phyloP scores from a whole-genome alignment of 129 eudicot species.

The Rutidosis leptorrhynchoides region DNA sequence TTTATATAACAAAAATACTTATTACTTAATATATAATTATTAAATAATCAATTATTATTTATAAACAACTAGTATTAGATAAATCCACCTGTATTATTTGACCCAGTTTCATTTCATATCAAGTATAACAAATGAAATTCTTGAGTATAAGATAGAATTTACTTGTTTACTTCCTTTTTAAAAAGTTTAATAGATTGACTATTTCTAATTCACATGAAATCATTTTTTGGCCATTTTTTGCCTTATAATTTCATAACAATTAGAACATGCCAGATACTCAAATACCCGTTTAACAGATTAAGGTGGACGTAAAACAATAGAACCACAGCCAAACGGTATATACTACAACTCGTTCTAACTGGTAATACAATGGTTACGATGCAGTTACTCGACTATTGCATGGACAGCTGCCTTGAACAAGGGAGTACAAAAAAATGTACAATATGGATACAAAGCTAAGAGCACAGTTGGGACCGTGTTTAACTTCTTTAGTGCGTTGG shows the following conservation, averaged over 20 bases:
- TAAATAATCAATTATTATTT: too few species aligned
- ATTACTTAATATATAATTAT: too few species aligned
- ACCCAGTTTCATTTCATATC: too few species aligned
- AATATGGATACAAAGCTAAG: slow-evolving; percentile 37
- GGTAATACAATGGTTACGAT: slow-evolving; percentile 13
- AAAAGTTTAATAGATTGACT: background rate
- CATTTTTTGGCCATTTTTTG: background rate
- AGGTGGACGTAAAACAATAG: too few species aligned
- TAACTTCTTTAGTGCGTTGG: slow-evolving; percentile 52
- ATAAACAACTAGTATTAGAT: too few species aligned
- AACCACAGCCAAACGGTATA: background rate
- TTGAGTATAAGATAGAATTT: too few species aligned
- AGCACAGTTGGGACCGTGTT: slow-evolving; percentile 44
- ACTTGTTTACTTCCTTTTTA: too few species aligned
- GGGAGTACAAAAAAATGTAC: slow-evolving; percentile 43
- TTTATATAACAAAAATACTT: too few species aligned
- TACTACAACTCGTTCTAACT: background rate
- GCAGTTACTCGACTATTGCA: slow-evolving; percentile 61
- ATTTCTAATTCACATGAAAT: background rate
- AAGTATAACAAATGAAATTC: too few species aligned
- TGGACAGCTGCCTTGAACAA: slow-evolving; percentile 40
- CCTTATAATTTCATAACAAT: background rate
- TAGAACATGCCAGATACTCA: background rate
- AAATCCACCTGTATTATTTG: too few species aligned
- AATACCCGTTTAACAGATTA: background rate